Evolutionary conservation across 2,329 filamentous ascomycete species (phyloP).

Genomic region (Diaporthe humulicola): DNA sequence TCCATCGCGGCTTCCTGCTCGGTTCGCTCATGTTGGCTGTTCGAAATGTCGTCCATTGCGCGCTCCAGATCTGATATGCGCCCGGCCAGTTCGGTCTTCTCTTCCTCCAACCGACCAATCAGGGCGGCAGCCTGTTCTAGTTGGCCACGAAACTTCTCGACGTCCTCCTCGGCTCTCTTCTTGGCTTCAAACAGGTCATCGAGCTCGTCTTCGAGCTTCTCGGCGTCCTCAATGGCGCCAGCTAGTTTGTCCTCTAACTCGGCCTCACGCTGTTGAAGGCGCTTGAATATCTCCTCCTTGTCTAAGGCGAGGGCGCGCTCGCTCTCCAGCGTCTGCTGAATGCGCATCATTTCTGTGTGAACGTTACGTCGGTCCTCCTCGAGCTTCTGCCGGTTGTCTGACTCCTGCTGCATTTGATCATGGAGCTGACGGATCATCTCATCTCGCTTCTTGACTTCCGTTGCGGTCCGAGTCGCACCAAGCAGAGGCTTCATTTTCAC

Average conservation of each 20-base stretch:
- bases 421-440: constrained; percentile 92
- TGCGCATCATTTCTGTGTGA: constrained; percentile 86
- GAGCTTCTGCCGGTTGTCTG: constrained; percentile 79
- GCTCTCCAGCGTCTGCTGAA: constrained; percentile 95
- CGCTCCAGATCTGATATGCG: constrained; percentile 78
- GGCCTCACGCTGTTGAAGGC: constrained; percentile 90
- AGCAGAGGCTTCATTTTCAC: constrained; percentile 95
- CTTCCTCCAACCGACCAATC: constrained; percentile 86
- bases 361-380: constrained; percentile 93
- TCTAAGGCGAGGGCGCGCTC: constrained; percentile 95
- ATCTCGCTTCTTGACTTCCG: constrained; percentile 94
- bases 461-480: constrained; percentile 90
- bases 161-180: constrained; percentile 87
- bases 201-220: constrained; percentile 92
- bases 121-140: constrained; percentile 92
- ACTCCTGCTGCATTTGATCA: constrained; percentile 83
- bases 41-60: constrained; percentile 78
- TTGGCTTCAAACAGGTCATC: constrained; percentile 91
- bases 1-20: constrained; percentile 81
- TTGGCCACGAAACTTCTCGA: constrained; percentile 82
- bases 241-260: constrained; percentile 94
- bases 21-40: constrained; percentile 78
- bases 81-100: constrained; percentile 81
- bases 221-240: constrained; percentile 93
- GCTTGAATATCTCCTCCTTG: constrained; percentile 98